These are phyloP conservation scores for Pleurozium schreberi DNA, from an alignment of 225 moss, liverwort and hornwort species.

Conservation along the genomic window DNA sequence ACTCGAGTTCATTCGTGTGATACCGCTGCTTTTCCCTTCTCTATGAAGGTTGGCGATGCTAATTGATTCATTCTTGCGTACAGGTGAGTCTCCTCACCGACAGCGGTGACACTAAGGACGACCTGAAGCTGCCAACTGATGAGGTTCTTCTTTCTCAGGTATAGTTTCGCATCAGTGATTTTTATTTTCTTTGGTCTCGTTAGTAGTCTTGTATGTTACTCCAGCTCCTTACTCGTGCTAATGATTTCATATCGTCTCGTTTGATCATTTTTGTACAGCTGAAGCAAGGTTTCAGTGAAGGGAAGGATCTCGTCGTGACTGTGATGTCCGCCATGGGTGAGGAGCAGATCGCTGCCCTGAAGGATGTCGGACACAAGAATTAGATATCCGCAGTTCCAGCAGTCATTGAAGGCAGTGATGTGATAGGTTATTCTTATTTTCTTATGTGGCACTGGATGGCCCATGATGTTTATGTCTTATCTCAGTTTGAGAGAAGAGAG, in stretches of 20 bases:
- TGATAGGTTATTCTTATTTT: conserved; percentile 24
- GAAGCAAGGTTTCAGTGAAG: conserved; percentile 79
- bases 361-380: conserved; percentile 72
- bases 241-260: no score
- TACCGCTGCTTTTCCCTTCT: background rate
- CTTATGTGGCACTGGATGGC: conserved; percentile 20
- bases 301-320: conserved; percentile 87
- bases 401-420: background rate
- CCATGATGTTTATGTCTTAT: conserved; percentile 32
- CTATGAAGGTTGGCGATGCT: background rate
- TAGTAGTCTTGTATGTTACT: background rate
- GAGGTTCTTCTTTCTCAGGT: conserved; percentile 65
- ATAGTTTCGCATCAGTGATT: background rate
- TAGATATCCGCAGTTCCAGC: conserved; percentile 10
- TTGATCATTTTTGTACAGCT: conserved; percentile 22
- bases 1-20: background rate
- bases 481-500: conserved; percentile 23
- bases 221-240: no score
- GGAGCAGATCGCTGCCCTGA: conserved; percentile 93
- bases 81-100: conserved; percentile 94
- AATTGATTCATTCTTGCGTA: background rate
- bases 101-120: conserved; percentile 64
- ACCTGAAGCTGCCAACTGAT: conserved; percentile 84
- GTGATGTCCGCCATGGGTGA: conserved; percentile 98
- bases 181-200: background rate